A percentile compares a stretch with the other conserved stretches of the same genome.
Conservation (phyloP, 1,284 basidiomycete species). For the Ustilago trichophora region DNA sequence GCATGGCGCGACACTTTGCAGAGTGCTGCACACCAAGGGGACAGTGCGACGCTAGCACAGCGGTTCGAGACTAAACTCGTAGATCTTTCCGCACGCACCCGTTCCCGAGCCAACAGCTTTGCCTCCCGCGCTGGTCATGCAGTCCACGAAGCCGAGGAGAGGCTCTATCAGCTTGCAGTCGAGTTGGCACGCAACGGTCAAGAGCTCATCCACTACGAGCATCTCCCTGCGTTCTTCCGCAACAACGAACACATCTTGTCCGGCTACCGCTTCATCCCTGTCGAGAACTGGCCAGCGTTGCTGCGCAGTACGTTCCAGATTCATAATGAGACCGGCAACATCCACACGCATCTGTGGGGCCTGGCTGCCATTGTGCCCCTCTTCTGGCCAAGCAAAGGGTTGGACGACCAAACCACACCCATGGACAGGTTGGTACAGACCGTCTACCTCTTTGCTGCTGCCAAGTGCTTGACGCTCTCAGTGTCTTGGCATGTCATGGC, state of each 20-base stretch:
- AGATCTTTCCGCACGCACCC: conserved; percentile 30
- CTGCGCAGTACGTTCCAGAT: conserved; percentile 61
- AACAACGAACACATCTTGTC: conserved; percentile 65
- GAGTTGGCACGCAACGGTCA: conserved; percentile 59
- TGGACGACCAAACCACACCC: conserved; percentile 60
- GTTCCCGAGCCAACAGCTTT: conserved; percentile 40
- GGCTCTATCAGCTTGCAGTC: conserved; percentile 55
- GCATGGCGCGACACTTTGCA: conserved; percentile 46
- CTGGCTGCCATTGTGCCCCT: conserved; percentile 55
- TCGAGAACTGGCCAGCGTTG: conserved; percentile 52
- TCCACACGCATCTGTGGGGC: conserved; percentile 63
- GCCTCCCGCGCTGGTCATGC: conserved; percentile 43
- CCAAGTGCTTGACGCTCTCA: conserved; percentile 61
- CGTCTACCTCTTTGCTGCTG: conserved; percentile 62
- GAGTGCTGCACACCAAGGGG: conserved; percentile 8
- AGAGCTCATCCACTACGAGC: conserved; percentile 56
- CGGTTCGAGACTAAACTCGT: conserved; percentile 39
- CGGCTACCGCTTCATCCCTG: conserved; percentile 65
- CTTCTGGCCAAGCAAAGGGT: conserved; percentile 60
- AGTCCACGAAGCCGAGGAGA: conserved; percentile 59
- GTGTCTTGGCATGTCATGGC: conserved; percentile 66
- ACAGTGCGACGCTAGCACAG: conserved; percentile 8
- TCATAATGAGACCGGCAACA: conserved; percentile 66
- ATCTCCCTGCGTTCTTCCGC: conserved; percentile 61
- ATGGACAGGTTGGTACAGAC: conserved; percentile 64